Evolutionary conservation across 176 grass and related monocot species (phyloP).

Genomic region (Musa beccarii): DNA sequence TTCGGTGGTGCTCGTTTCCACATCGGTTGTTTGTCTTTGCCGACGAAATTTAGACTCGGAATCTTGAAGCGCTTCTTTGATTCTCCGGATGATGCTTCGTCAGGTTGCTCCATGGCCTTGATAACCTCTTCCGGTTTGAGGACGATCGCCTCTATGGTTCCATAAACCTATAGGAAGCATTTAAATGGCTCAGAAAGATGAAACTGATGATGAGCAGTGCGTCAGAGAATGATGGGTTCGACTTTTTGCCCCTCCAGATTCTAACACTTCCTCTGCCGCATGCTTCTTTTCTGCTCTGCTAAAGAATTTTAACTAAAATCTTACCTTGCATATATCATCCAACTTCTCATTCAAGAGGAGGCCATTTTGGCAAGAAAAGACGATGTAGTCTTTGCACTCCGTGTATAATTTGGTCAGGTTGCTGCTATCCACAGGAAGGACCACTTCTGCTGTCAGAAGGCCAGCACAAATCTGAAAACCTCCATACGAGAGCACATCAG

Average conservation of each 20-base stretch:
- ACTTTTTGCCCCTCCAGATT: too few species aligned
- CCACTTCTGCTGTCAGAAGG: constrained; percentile 55
- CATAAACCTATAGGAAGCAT: constrained; percentile 37
- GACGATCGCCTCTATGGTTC: constrained; percentile 68
- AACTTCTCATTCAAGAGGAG: constrained; percentile 51
- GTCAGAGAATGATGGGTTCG: too few species aligned
- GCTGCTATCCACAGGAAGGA: constrained; percentile 37
- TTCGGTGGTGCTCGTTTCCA: constrained; percentile 40
- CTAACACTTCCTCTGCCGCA: too few species aligned
- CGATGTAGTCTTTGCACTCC: constrained; percentile 77
- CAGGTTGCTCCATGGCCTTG: constrained; percentile 45
- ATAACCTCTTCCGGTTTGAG: constrained; percentile 52
- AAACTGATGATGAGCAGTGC: background rate
- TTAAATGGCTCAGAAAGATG: background rate
- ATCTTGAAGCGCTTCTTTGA: constrained; percentile 45
- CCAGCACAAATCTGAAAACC: constrained; percentile 65
- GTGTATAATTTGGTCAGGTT: constrained; percentile 69
- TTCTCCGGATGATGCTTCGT: constrained; percentile 28
- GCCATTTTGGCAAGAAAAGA: constrained; percentile 30
- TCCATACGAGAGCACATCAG: constrained; percentile 22
- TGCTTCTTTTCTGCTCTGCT: too few species aligned
- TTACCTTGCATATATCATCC: constrained; percentile 71
- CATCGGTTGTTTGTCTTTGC: constrained; percentile 44
- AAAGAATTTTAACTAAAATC: too few species aligned
- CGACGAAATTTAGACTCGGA: constrained; percentile 40